Evolutionary conservation across 2,329 filamentous ascomycete species (phyloP), one percentile per base, ranked within the genome.

Genomic region (Penicillium sp.): DNA sequence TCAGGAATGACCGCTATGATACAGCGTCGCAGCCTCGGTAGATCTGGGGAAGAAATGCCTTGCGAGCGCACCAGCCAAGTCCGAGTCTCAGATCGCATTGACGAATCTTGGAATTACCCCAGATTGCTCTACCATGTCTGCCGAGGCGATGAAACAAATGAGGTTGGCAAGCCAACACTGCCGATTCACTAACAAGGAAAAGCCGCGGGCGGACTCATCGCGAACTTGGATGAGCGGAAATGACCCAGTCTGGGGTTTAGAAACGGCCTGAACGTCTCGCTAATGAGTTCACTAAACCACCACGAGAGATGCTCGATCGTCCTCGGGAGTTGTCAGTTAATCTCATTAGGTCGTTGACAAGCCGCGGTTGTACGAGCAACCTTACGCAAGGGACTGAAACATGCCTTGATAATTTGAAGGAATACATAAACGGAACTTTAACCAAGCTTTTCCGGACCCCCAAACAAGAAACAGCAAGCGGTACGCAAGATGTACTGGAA

Each of bases 401-500:
- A 1, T 3, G 35, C 35, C 35, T 41, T 15, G 35, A 41, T 26
- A 26, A 26, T 26, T 26, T 26, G 26, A 26, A 26, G 4, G 26
- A 26, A 26, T 26, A 26, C 26, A 26, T 26, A 26, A 26, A 26
- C 5, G 26, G 4, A 26, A 26, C 26, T 26, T 26, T 6, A 26
- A 26, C 26, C 35, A 41, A 41, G 35, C 35, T 15, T 46, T 46
- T 21, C 19, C 0, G 19, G 11, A 11, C 13, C 21, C 19, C 8
- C 21, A 29, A 48, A 6, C 21, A 48, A 26, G 23, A 48, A 21
- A 23, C 35, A 13, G 15, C 5, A 41, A 41, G 35, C 11, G 35
- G 2, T 11, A 41, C 35, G 11, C 31, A 54, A 54, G 19, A 54
- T 54, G 51, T 41, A 41, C 13, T 54, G 51, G 51, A 26, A 54